These are phyloP conservation scores for Phaeosphaeriaceae sp. DNA, from an alignment of 2,329 filamentous ascomycete genomes.

Conservation along the genomic window DNA sequence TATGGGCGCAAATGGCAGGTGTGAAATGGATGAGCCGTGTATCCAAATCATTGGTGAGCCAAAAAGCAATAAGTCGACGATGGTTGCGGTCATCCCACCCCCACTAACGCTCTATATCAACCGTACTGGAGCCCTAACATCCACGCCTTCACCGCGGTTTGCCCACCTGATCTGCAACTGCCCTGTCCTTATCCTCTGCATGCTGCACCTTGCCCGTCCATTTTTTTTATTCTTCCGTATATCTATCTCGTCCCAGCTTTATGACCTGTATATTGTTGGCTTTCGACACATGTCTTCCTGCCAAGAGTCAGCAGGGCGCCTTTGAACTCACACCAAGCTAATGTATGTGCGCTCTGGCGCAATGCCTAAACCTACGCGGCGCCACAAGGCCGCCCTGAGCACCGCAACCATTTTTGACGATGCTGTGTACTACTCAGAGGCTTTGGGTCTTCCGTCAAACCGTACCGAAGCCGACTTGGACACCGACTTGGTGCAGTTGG, in stretches of 20 bases:
- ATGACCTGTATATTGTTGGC: too few species aligned
- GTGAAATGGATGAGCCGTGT: not conserved
- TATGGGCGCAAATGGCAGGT: conserved; percentile 8
- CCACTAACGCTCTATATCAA: conserved; percentile 1
- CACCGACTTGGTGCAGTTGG: conserved; percentile 32
- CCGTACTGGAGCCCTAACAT: not conserved
- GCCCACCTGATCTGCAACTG: not conserved
- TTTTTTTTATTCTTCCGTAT: too few species aligned
- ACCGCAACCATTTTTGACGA: conserved; percentile 46
- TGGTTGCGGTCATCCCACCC: conserved; percentile 9
- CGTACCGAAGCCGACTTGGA: conserved; percentile 43
- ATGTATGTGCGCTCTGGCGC: conserved; percentile 42
- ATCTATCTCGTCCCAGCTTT: too few species aligned
- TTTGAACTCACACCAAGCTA: conserved; percentile 32
- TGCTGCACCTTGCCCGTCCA: not conserved
- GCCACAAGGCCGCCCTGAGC: conserved; percentile 29
- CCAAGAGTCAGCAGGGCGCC: conserved; percentile 23
- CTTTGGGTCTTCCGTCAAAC: conserved; percentile 29
- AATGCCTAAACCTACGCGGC: conserved; percentile 36
- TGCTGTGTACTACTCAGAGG: conserved; percentile 39
- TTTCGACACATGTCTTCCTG: too few species aligned
- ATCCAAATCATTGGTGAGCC: not conserved
- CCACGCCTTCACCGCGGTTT: conserved; percentile 3
- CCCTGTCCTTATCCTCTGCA: not conserved
- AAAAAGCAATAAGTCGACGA: conserved; percentile 1